Conservation (phyloP, 1,284 basidiomycete species). For the Pascua guehoae region DNA sequence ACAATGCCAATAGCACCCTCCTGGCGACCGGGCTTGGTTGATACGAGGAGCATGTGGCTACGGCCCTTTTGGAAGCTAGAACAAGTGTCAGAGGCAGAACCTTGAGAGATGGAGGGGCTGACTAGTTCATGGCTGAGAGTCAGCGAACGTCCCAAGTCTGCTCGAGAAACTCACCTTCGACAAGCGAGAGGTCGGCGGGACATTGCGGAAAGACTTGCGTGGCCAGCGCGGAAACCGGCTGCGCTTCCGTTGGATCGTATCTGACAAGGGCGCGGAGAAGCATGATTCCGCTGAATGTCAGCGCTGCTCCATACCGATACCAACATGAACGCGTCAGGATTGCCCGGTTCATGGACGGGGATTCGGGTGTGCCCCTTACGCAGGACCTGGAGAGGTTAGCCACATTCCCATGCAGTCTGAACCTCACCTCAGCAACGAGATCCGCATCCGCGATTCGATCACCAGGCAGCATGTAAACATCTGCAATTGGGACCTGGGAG, state of each 20-base stretch:
- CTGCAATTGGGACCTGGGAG: slow-evolving; percentile 48
- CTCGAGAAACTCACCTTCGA: slow-evolving; percentile 47
- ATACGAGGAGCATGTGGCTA: slow-evolving; percentile 84
- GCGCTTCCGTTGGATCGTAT: slow-evolving; percentile 74
- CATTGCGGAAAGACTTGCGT: slow-evolving; percentile 70
- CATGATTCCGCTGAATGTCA: slow-evolving; percentile 18
- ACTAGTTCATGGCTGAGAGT: slow-evolving; percentile 23
- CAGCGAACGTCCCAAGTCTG: background rate
- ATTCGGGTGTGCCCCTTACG: slow-evolving; percentile 62
- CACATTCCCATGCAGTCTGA: background rate
- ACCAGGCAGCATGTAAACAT: slow-evolving; percentile 50
- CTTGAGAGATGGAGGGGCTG: background rate
- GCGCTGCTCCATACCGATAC: slow-evolving; percentile 4
- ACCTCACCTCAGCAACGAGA: slow-evolving; percentile 66
- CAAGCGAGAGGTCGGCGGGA: slow-evolving; percentile 50
- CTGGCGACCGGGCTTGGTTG: slow-evolving; percentile 67
- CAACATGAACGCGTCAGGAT: slow-evolving; percentile 56
- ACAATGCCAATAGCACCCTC: slow-evolving; percentile 71
- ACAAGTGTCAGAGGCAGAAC: background rate
- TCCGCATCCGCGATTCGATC: slow-evolving; percentile 56
- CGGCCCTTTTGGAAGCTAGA: slow-evolving; percentile 78
- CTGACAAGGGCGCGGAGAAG: slow-evolving; percentile 58
- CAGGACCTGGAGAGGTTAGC: slow-evolving; percentile 12
- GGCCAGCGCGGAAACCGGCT: slow-evolving; percentile 66
- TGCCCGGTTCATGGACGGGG: slow-evolving; percentile 73